Evolutionary conservation across 805 yeast genomes (phyloP).

Genomic region (Candida quercuum): DNA sequence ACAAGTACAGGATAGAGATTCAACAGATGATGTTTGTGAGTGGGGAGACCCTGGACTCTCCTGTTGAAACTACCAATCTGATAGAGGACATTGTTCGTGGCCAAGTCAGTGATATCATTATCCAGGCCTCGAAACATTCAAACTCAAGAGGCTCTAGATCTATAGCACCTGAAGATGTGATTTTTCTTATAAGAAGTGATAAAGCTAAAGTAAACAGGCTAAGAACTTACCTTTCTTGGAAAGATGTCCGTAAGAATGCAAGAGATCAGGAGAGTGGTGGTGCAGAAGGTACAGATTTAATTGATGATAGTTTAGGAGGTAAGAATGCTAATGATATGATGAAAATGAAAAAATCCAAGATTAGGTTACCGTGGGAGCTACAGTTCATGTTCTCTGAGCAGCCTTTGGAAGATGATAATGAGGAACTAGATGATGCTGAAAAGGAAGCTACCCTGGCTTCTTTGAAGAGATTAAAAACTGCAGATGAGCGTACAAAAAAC

Average conservation of each 20-base stretch:
- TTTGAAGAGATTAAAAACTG: constrained; percentile 80
- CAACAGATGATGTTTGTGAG: constrained; percentile 99
- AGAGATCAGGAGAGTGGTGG: constrained; percentile 63
- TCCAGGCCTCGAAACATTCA: constrained; percentile 77
- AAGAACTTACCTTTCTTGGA: constrained; percentile 92
- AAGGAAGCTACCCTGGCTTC: constrained; percentile 85
- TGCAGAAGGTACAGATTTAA: constrained; percentile 46
- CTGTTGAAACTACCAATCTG: constrained; percentile 83
- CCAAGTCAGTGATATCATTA: constrained; percentile 82
- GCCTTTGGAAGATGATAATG: constrained; percentile 66
- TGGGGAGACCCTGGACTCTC: constrained; percentile 94
- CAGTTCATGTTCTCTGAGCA: constrained; percentile 92
- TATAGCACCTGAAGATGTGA: constrained; percentile 88
- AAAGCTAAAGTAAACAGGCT: constrained; percentile 89
- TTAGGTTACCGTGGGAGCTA: constrained; percentile 91
- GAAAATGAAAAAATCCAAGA: constrained; percentile 67
- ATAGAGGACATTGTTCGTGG: constrained; percentile 94
- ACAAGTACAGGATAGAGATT: constrained; percentile 84
- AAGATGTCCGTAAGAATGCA: constrained; percentile 85
- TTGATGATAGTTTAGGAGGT: constrained; percentile 37
- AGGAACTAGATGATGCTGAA: constrained; percentile 80
- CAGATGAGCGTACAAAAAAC: constrained; percentile 86
- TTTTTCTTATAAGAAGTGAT: constrained; percentile 87
- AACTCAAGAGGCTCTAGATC: constrained; percentile 75
- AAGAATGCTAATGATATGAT: constrained; percentile 38